These are phyloP conservation scores for Oryza meridionalis DNA, from an alignment of 176 grass and related monocot species.

Conservation along the genomic window DNA sequence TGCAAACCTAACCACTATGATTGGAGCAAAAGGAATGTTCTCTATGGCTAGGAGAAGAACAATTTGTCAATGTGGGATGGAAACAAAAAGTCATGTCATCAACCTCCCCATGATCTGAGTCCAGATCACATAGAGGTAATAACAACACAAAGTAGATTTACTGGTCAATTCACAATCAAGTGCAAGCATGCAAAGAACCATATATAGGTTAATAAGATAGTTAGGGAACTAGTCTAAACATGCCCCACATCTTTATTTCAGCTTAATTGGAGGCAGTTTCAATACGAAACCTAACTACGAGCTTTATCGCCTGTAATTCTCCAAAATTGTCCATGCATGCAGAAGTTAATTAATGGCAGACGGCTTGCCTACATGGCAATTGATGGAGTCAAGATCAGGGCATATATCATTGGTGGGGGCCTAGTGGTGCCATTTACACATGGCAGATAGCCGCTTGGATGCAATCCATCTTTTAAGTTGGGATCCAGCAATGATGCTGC, in stretches of 20 bases:
- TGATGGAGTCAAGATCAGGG: no score
- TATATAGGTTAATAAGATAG: background rate
- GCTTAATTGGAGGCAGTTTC: background rate
- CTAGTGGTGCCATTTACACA: no score
- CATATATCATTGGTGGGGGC: no score
- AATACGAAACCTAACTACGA: background rate
- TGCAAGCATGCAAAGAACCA: background rate
- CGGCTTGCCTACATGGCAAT: no score
- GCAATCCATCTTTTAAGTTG: no score
- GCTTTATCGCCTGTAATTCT: background rate
- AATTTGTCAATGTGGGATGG: conserved; percentile 9
- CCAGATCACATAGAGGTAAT: conserved; percentile 25
- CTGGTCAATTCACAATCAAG: conserved; percentile 38
- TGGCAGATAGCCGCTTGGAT: no score
- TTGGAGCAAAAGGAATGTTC: conserved; percentile 57
- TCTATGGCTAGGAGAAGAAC: background rate
- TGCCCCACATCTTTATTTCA: background rate
- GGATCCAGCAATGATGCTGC: no score
- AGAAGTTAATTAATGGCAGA: background rate
- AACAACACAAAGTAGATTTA: conserved; percentile 26
- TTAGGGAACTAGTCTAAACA: conserved; percentile 8
- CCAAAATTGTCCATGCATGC: background rate
- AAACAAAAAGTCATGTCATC: conserved; percentile 37
- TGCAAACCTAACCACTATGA: conserved; percentile 47
- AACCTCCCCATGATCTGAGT: conserved; percentile 26